Conservation (phyloP, 176 grass and related monocot species). For the Aechmea fasciata region DNA sequence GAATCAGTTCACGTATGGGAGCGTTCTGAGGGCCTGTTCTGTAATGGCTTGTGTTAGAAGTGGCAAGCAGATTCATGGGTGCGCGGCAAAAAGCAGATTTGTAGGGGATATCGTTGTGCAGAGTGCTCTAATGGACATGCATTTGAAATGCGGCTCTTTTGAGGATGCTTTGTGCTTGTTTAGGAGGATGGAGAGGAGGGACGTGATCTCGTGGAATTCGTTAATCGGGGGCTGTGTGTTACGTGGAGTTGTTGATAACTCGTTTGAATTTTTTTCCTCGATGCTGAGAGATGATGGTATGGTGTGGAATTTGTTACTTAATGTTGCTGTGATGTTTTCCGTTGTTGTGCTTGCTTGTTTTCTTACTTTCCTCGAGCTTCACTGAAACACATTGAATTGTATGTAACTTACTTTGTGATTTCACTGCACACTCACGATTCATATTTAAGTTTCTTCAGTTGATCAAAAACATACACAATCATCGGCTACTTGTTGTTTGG, state of each 20-base stretch:
- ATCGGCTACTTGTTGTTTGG: too few species aligned
- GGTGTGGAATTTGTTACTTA: constrained; percentile 5
- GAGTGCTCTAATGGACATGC: constrained; percentile 68
- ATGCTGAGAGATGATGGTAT: constrained; percentile 68
- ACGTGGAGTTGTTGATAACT: constrained; percentile 25
- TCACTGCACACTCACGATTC: too few species aligned
- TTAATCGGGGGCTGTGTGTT: constrained; percentile 55
- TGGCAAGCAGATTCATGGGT: constrained; percentile 59
- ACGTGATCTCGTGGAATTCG: constrained; percentile 71
- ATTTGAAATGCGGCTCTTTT: constrained; percentile 48
- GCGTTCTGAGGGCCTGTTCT: constrained; percentile 28
- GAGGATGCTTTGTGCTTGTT: constrained; percentile 40
- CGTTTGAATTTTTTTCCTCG: constrained; percentile 34
- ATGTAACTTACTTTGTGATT: too few species aligned
- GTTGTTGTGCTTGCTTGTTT: background rate
- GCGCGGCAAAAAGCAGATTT: constrained; percentile 44
- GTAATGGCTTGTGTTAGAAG: constrained; percentile 28
- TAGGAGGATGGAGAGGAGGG: constrained; percentile 40
- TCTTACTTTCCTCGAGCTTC: background rate
- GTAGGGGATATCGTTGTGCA: constrained; percentile 62
- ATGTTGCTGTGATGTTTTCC: background rate
- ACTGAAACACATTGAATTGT: too few species aligned
- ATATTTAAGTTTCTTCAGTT: too few species aligned
- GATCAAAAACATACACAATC: too few species aligned
- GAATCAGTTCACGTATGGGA: constrained; percentile 81